phyloP scores from a whole-genome alignment of 2,329 filamentous ascomycete species.

The Fusarium gaditjirri region DNA sequence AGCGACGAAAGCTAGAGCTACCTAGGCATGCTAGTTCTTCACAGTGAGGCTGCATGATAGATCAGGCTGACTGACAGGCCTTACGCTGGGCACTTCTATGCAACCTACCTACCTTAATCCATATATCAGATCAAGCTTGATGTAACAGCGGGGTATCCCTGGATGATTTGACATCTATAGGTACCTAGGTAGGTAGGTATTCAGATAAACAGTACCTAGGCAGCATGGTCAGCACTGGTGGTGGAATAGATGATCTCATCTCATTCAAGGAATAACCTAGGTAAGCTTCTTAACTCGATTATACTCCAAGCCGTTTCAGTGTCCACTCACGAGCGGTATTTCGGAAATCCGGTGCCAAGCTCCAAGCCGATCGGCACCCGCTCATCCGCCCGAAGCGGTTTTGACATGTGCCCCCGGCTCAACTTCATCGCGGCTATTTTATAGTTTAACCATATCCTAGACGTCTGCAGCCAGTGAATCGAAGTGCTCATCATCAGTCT shows the following conservation, averaged over 20 bases:
- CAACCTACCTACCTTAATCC: not conserved
- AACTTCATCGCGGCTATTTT: constrained; percentile 8
- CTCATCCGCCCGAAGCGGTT: constrained; percentile 33
- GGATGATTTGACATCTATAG: not conserved
- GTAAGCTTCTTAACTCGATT: not conserved
- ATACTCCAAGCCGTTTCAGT: not conserved
- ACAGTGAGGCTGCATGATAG: constrained; percentile 8
- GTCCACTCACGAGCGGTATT: constrained; percentile 11
- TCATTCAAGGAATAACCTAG: not conserved
- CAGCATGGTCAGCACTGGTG: not conserved
- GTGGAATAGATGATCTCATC: not conserved
- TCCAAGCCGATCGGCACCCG: constrained; percentile 40
- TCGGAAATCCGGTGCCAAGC: constrained; percentile 21
- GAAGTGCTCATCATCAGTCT: not conserved
- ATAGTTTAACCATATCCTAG: not conserved
- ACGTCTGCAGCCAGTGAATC: not conserved
- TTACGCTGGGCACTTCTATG: not conserved
- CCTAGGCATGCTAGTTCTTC: not conserved
- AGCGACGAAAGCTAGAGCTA: not conserved
- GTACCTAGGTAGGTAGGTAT: not conserved
- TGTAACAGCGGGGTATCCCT: constrained; percentile 18
- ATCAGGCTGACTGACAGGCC: not conserved
- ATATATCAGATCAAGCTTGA: not conserved
- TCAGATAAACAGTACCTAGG: not conserved
- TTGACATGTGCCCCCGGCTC: constrained; percentile 33